Conservation (phyloP, 345 rosid genomes). For the Triadica sebifera region DNA sequence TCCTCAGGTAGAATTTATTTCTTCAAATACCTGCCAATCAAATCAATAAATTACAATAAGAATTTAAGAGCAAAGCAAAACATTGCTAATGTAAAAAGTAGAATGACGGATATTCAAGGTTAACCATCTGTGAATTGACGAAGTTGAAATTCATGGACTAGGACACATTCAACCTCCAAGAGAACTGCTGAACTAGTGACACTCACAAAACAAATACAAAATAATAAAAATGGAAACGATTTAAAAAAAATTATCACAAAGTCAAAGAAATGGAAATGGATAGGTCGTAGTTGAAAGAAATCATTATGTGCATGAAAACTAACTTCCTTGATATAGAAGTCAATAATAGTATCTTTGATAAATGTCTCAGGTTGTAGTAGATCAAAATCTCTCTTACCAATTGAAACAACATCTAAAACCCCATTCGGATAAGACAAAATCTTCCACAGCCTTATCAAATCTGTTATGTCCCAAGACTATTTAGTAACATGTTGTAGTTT, state of each 20-base stretch:
- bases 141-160: not conserved
- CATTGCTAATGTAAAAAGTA: not conserved
- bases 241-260: not conserved
- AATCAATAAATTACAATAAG: not conserved
- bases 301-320: not conserved
- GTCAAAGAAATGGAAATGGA: conserved; percentile 4
- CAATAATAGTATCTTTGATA: conserved; percentile 94
- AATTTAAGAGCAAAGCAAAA: not conserved
- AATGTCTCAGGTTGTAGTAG: conserved; percentile 91
- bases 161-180: conserved; percentile 1
- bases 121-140: not conserved
- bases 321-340: conserved; percentile 90
- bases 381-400: conserved; percentile 90
- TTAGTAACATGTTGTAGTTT: not conserved
- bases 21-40: conserved; percentile 70
- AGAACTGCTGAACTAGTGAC: not conserved
- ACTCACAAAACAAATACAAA: not conserved
- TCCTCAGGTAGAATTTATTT: conserved; percentile 64
- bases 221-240: not conserved
- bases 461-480: conserved; percentile 34
- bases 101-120: not conserved
- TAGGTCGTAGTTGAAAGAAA: conserved; percentile 8
- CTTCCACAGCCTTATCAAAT: conserved; percentile 80
- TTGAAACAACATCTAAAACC: conserved; percentile 91
- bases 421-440: conserved; percentile 88